Base-by-base conservation (phyloP, 495 filamentous ascomycete species). In the Trichocladium uniseriatum region DNA sequence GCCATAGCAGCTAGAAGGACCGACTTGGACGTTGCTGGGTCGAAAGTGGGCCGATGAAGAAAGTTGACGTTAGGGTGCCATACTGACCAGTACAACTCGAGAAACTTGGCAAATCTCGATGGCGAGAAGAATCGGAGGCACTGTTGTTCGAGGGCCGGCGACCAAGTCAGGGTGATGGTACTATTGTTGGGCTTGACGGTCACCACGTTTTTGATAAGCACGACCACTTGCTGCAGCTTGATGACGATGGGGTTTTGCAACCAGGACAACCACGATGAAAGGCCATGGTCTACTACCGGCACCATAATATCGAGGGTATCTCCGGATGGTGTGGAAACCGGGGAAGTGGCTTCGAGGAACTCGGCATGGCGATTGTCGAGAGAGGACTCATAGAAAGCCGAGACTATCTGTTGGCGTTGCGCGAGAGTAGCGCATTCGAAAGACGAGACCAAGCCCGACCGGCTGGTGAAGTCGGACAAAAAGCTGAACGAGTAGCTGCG, bases 21-120 rank as follows among this genome's bases (percentile, higher is more conserved):
- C 2, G 54, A 40, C 39, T 64, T 62, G 15, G 53, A 38, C 5
- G 5, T 47, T 3, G 53, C 40, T 2, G 54, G 53, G 29, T 64
- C 49, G 36, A 64, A 64, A 15, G 50, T 57, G 4, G 61, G 59
- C 15, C 61, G 51, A 29, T 64, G 59, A 6, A 62, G 22, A 15
- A 64, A 49, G 42, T 54, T 62, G 34, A 64, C 51, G 16, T 64
- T 64, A 10, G 61, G 51, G 42, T 64, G 59, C 61, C 61, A 64
- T 5, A 59, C 52, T 0, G 59, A 57, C 61, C 61, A 64, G 49
- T 60, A 64, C 28, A 64, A 44, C 31, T 64, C 61, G 22, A 64
- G 53, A 42, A 62, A 62, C 20, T 58, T 61, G 38, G 56, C 38
- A 27, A 64, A 57, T 21, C 56, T 45, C 3, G 47, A 49, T 0